Base-by-base conservation (phyloP, 1,284 basidiomycete genomes). In the Exobasidium cylindrosporum region DNA sequence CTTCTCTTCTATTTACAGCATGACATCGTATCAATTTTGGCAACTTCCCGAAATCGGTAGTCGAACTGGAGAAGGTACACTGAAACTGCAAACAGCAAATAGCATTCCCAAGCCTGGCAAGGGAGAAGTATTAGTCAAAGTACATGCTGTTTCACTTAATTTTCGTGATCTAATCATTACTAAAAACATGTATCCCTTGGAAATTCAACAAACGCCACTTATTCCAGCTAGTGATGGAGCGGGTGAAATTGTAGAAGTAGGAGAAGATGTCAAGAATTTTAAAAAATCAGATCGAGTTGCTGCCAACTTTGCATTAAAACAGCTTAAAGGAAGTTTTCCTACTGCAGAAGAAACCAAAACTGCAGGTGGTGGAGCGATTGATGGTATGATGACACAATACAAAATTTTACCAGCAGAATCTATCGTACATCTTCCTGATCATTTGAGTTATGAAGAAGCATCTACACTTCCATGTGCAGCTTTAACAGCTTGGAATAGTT, bases 151-250 rank as follows among this genome's bases (percentile, higher is more conserved):
- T 53, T 80, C 79, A 13, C 69, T 83, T 52, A 82, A 82, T 69
- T 82, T 75, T 55, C 69, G 73, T 23, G 72, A 75, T 58, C 29
- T 75, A 32, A 70, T 69, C 69, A 73, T 75, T 47, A 50, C 69
- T 35, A n/a, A 58, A 45, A 60, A 58, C 43, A 14, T 44, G 29
- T 73, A 69, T 46, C 69, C 72, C 1, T 54, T 71, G 13, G 21
- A 62, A 40, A 56, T 69, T 26, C 68, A 75, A 57, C 50, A 72
- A 7, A 61, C 31, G n/a, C 60, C 63, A 52, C 67, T 84, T 1
- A 81, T 87, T 17, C 86, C 86, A 0, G 81, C 83, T 72, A 87
- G 86, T 4, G 87, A 88, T 68, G 83, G 84, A 65, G 86, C 87
- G 14, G 87, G 87, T 7, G 85, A 87, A 69, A 81, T 88, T 53